Evolutionary conservation across 208 protist genomes (phyloP).

Genomic region (Leishmania major): DNA sequence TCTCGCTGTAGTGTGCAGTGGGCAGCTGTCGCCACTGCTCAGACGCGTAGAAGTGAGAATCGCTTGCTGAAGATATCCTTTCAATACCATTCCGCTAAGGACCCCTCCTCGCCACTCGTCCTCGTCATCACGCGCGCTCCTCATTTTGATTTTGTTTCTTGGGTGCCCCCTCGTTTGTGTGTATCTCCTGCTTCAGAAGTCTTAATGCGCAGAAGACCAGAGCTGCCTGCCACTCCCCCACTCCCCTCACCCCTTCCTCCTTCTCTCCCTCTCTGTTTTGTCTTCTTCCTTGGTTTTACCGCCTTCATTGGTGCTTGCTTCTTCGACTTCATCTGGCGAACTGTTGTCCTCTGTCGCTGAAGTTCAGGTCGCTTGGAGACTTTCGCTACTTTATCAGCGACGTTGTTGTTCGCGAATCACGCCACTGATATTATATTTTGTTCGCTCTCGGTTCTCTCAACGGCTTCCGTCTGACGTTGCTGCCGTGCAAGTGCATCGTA

Average conservation of each 20-base stretch:
- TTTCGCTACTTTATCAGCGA: background rate
- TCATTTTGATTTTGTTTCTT: background rate
- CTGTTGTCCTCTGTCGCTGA: background rate
- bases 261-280: background rate
- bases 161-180: background rate
- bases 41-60: background rate
- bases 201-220: background rate
- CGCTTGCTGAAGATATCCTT: background rate
- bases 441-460: background rate
- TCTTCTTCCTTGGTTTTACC: background rate
- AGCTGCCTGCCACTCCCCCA: no score
- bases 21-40: background rate
- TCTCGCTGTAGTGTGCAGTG: background rate
- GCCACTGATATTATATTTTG: background rate
- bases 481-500: background rate
- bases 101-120: background rate
- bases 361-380: background rate
- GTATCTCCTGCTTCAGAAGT: background rate
- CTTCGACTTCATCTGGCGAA: slow-evolving; percentile 8
- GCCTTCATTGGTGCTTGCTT: slow-evolving; percentile 2
- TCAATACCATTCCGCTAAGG: background rate
- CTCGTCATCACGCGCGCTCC: background rate
- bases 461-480: background rate
- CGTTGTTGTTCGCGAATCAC: background rate
- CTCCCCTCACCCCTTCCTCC: background rate